phyloP scores from a whole-genome alignment of 208 protist genomes.

The Crithidia bombi region DNA sequence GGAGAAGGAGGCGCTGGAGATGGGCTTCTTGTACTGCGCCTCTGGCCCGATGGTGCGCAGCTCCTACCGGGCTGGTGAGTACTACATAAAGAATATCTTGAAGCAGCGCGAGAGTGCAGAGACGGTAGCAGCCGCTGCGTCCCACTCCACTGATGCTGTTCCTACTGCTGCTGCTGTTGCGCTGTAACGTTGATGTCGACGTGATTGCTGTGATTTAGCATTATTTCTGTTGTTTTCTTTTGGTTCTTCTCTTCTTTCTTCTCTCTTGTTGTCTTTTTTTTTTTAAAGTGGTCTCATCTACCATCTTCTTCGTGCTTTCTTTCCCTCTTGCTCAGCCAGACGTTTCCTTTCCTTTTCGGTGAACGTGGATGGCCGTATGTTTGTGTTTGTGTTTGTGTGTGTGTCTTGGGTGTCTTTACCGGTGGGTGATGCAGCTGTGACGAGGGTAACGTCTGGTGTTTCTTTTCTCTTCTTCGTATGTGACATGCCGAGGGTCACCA shows the following conservation, averaged over 20 bases:
- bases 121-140: not conserved
- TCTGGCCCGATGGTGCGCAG: slow-evolving; percentile 96
- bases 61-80: slow-evolving; percentile 96
- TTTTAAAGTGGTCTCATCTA: not conserved
- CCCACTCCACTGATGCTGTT: slow-evolving; percentile 2
- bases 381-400: too few species aligned
- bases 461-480: too few species aligned
- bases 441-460: too few species aligned
- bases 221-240: not conserved
- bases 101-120: slow-evolving; percentile 55
- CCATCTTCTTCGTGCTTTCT: not conserved
- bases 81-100: slow-evolving; percentile 95
- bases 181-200: not conserved
- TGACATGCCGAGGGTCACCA: too few species aligned
- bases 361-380: too few species aligned
- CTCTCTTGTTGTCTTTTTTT: not conserved
- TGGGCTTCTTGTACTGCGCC: slow-evolving; percentile 98
- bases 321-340: too few species aligned
- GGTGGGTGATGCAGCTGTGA: too few species aligned
- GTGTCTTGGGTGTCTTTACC: too few species aligned
- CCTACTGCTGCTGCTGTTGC: slow-evolving; percentile 18
- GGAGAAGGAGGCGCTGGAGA: slow-evolving; percentile 89
- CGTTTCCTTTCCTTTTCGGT: too few species aligned
- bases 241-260: not conserved
- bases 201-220: not conserved